Conservation (phyloP, 1,284 basidiomycete species). For the Naganishia albida region DNA sequence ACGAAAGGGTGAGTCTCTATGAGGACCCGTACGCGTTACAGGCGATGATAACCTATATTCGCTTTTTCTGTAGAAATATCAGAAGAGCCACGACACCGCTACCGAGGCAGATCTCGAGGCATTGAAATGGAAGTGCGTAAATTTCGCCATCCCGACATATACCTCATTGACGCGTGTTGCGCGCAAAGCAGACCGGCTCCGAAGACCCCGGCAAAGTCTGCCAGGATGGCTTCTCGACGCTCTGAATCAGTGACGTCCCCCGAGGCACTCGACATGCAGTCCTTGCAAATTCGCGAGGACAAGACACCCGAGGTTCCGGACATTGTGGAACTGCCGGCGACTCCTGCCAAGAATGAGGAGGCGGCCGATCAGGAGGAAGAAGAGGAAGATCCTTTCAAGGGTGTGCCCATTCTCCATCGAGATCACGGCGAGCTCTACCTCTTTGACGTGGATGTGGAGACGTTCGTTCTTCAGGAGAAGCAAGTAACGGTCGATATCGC, state of each 20-base stretch:
- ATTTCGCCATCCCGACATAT: not conserved
- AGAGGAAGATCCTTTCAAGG: slow-evolving; percentile 50
- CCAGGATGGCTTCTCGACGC: slow-evolving; percentile 24
- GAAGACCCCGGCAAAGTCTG: slow-evolving; percentile 28
- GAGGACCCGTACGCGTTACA: not conserved
- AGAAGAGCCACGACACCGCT: slow-evolving; percentile 67
- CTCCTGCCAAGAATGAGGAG: slow-evolving; percentile 13
- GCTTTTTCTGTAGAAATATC: slow-evolving; percentile 64
- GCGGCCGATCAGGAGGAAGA: slow-evolving; percentile 27
- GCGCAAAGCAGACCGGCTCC: slow-evolving; percentile 10
- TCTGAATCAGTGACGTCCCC: slow-evolving; percentile 14
- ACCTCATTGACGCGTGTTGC: not conserved
- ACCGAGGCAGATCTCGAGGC: slow-evolving; percentile 69
- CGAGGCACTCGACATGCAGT: slow-evolving; percentile 21
- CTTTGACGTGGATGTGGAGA: slow-evolving; percentile 70
- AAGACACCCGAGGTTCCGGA: slow-evolving; percentile 3
- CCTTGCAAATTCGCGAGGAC: slow-evolving; percentile 27
- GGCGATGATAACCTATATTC: not conserved
- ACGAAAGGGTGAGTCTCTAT: slow-evolving; percentile 60
- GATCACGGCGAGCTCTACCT: slow-evolving; percentile 61
- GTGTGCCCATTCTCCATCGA: slow-evolving; percentile 49
- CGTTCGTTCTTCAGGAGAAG: slow-evolving; percentile 73
- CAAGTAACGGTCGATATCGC: slow-evolving; percentile 68
- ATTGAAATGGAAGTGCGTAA: slow-evolving; percentile 72
- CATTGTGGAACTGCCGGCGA: slow-evolving; percentile 17